Evolutionary conservation across 805 yeast genomes (phyloP).

Genomic region (Ogataea glucozyma): DNA sequence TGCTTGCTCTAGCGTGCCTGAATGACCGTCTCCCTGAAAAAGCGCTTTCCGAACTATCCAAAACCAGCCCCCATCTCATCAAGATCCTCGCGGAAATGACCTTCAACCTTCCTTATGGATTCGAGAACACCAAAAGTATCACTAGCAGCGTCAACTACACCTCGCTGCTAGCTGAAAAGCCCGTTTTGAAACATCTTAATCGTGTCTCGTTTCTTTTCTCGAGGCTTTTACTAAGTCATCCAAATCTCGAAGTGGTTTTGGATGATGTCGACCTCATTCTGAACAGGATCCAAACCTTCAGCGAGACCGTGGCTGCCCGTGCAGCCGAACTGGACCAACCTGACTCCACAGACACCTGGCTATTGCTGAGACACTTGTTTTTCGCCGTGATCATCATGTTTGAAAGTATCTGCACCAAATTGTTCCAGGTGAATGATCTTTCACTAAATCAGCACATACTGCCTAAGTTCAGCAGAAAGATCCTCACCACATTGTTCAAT

Average conservation of each 20-base stretch:
- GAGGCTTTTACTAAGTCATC: conserved; percentile 20
- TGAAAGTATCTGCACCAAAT: conserved; percentile 48
- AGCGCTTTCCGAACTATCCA: conserved; percentile 10
- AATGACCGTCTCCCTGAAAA: conserved; percentile 14
- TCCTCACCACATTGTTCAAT: conserved; percentile 44
- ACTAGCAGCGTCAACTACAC: neutral
- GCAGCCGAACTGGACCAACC: conserved; percentile 15
- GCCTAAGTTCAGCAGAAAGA: conserved; percentile 29
- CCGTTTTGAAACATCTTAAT: conserved; percentile 50
- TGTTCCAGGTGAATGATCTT: conserved; percentile 32
- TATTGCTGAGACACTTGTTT: conserved; percentile 34
- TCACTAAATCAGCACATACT: conserved; percentile 14
- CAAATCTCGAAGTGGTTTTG: conserved; percentile 12
- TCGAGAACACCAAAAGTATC: conserved; percentile 22
- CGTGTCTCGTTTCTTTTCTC: conserved; percentile 45
- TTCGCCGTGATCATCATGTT: conserved; percentile 52
- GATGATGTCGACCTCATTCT: conserved; percentile 26
- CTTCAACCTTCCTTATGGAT: conserved; percentile 27
- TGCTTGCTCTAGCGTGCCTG: conserved; percentile 22
- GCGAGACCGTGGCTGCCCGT: conserved; percentile 24
- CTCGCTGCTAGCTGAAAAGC: conserved; percentile 25
- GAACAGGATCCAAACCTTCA: conserved; percentile 35
- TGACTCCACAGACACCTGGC: conserved; percentile 24
- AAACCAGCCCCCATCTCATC: conserved; percentile 20
- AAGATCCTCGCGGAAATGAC: conserved; percentile 18